phyloP scores from a whole-genome alignment of 2,329 filamentous ascomycete species.

The Mycogone perniciosa region DNA sequence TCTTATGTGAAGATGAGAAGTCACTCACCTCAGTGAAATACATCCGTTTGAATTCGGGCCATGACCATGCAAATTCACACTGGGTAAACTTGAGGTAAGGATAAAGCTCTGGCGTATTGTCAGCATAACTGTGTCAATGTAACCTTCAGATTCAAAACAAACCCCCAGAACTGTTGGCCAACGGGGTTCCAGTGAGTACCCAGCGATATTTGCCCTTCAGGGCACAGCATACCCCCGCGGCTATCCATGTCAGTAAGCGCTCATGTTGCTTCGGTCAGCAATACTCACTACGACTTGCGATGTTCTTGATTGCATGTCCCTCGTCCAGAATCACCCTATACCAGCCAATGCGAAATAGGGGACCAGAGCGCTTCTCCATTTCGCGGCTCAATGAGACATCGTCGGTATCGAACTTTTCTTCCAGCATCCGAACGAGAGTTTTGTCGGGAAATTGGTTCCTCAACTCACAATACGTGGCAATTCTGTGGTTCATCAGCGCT shows the following conservation, averaged over 20 bases:
- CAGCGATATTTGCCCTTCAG: constrained; percentile 28
- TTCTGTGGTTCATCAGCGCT: constrained; percentile 8
- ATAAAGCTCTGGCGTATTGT: constrained; percentile 27
- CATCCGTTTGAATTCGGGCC: constrained; percentile 7
- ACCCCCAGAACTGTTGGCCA: constrained; percentile 28
- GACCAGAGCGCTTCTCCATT: constrained; percentile 16
- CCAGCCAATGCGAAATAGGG: constrained; percentile 31
- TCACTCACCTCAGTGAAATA: constrained; percentile 18
- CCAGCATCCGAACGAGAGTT: background rate
- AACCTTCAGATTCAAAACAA: background rate
- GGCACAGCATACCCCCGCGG: constrained; percentile 18
- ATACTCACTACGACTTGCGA: constrained; percentile 24
- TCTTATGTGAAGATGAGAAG: background rate
- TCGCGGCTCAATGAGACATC: constrained; percentile 29
- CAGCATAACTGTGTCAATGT: constrained; percentile 6
- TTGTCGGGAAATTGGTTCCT: constrained; percentile 13
- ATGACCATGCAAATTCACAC: constrained; percentile 11
- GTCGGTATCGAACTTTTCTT: background rate
- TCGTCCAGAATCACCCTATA: constrained; percentile 52
- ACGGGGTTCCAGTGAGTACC: constrained; percentile 31
- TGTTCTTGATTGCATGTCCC: constrained; percentile 50
- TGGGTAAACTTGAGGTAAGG: constrained; percentile 29
- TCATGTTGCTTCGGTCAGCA: background rate
- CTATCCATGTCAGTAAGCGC: constrained; percentile 8
- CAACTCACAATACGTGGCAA: constrained; percentile 26